A percentile compares a stretch with the other conserved stretches of the same genome.
These are phyloP conservation scores for Aureobasidium sp. DNA, from an alignment of 2,329 filamentous ascomycete genomes.

Conservation along the genomic window DNA sequence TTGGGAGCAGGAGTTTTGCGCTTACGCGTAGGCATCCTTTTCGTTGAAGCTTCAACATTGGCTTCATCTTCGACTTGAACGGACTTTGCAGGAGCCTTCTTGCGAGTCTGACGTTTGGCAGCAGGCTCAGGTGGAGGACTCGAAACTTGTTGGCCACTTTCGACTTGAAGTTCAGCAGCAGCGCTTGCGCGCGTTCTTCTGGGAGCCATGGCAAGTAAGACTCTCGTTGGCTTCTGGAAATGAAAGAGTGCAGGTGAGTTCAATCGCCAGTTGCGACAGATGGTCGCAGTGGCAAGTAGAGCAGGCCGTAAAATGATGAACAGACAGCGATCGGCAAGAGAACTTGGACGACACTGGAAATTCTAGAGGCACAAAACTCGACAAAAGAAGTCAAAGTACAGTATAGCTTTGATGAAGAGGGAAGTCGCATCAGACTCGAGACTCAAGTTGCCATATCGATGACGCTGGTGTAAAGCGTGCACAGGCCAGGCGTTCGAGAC, in stretches of 20 bases:
- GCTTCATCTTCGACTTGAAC: constrained; percentile 21
- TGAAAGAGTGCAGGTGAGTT: background rate
- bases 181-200: constrained; percentile 18
- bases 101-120: constrained; percentile 24
- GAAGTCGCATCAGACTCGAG: background rate
- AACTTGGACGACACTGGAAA: too few species aligned
- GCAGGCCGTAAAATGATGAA: background rate
- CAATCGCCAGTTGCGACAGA: constrained; percentile 10
- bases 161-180: constrained; percentile 6
- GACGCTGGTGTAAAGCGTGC: background rate
- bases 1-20: constrained; percentile 27
- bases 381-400: background rate
- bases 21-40: constrained; percentile 28
- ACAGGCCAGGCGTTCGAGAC: background rate
- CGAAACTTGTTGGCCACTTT: constrained; percentile 34
- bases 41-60: background rate
- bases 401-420: background rate
- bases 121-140: constrained; percentile 35
- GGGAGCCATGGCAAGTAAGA: constrained; percentile 14
- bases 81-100: background rate
- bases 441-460: background rate
- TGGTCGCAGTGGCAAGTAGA: background rate
- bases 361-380: background rate
- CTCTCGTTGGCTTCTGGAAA: background rate
- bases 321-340: background rate